Percentiles rank a stretch among this genome's conserved stretches.
phyloP scores from a whole-genome alignment of 1,139 yeast genomes.

The Pichiaceae sp. region DNA sequence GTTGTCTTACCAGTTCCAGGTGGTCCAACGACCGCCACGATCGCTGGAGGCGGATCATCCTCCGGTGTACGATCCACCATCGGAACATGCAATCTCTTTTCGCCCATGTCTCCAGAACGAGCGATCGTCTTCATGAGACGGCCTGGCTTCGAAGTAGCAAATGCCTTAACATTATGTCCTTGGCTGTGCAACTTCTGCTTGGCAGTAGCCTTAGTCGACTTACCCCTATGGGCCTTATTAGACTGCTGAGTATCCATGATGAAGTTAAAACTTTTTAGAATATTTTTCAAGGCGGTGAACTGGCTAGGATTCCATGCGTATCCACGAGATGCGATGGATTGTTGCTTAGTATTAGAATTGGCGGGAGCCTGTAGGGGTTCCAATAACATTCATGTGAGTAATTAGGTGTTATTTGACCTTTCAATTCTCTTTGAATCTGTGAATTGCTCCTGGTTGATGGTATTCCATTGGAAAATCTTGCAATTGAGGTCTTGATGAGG shows the following conservation, averaged over 20 bases:
- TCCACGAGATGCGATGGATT: no score
- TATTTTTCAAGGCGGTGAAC: no score
- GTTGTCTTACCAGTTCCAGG: slow-evolving; percentile 98
- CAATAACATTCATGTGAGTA: no score
- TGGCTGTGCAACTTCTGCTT: slow-evolving; percentile 85
- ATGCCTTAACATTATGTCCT: slow-evolving; percentile 91
- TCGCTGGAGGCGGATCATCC: slow-evolving; percentile 94
- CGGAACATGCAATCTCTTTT: slow-evolving; percentile 86
- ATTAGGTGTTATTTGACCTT: no score
- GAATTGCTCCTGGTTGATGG: no score
- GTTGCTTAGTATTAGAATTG: no score
- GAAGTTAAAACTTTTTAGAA: not conserved
- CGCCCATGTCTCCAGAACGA: slow-evolving; percentile 74
- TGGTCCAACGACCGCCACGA: slow-evolving; percentile 96
- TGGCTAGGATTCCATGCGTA: no score
- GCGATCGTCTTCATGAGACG: slow-evolving; percentile 79
- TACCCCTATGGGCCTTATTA: slow-evolving; percentile 46
- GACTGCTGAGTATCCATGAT: slow-evolving; percentile 19
- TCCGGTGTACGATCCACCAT: slow-evolving; percentile 98
- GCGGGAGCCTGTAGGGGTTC: no score
- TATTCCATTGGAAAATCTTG: no score
- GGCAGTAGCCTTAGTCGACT: slow-evolving; percentile 47
- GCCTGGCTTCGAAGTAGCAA: slow-evolving; percentile 88
- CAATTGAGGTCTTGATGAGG: no score
- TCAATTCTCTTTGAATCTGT: no score